phyloP scores from a whole-genome alignment of 1,284 basidiomycete species.

The Ganoderma meredithae region DNA sequence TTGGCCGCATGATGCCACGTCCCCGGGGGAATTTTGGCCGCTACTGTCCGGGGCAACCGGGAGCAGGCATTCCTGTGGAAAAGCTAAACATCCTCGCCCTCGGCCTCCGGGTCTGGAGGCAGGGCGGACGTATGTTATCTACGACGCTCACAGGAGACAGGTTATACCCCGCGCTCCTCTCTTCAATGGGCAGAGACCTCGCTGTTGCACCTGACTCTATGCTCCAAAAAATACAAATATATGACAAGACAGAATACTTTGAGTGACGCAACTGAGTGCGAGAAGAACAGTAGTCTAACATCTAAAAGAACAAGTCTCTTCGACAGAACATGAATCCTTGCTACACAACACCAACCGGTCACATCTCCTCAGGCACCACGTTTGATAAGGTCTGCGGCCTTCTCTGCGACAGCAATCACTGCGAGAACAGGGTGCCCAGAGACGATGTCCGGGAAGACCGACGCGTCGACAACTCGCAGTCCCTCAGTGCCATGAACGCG shows the following conservation, averaged over 20 bases:
- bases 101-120: slow-evolving; percentile 11
- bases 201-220: slow-evolving; percentile 14
- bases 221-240: slow-evolving; percentile 8
- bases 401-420: slow-evolving; percentile 39
- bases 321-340: too few species aligned
- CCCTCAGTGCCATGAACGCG: slow-evolving; percentile 45
- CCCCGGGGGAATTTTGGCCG: slow-evolving; percentile 32
- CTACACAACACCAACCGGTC: too few species aligned
- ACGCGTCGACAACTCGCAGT: slow-evolving; percentile 51
- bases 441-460: slow-evolving; percentile 43
- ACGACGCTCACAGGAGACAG: slow-evolving; percentile 31
- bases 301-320: too few species aligned
- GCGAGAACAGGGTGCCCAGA: slow-evolving; percentile 37
- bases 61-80: slow-evolving; percentile 27
- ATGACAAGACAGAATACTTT: slow-evolving; percentile 17
- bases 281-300: too few species aligned
- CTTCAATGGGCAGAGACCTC: slow-evolving; percentile 28
- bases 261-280: too few species aligned
- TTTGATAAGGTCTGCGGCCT: slow-evolving; percentile 37
- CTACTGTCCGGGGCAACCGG: slow-evolving; percentile 28
- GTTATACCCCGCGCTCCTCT: slow-evolving; percentile 32
- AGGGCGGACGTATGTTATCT: slow-evolving; percentile 33
- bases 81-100: slow-evolving; percentile 21
- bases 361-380: too few species aligned
- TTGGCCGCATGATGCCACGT: slow-evolving; percentile 9